Conservation (phyloP, 345 rosid genomes). For the Geranium rotundifolium region DNA sequence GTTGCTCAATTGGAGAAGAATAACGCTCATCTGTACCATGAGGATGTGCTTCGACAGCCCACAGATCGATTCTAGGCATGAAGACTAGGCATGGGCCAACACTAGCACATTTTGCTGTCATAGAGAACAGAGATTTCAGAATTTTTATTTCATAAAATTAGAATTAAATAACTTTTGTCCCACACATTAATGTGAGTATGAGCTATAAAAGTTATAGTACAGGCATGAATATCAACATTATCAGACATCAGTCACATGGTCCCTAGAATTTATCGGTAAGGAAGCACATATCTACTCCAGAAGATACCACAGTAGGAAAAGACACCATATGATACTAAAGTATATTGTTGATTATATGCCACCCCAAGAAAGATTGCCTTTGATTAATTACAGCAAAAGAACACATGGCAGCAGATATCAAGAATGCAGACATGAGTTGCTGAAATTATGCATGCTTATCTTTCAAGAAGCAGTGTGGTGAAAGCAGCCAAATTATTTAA, state of each 20-base stretch:
- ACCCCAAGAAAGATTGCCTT: no score
- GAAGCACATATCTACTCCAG: background rate
- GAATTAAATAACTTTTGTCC: background rate
- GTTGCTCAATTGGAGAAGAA: constrained; percentile 15
- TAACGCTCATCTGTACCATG: constrained; percentile 17
- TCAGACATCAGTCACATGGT: no score
- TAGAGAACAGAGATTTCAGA: constrained; percentile 17
- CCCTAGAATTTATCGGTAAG: no score
- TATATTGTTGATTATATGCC: no score
- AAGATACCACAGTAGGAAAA: background rate
- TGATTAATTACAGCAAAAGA: no score
- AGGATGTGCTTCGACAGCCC: constrained; percentile 57
- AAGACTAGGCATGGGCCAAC: constrained; percentile 49
- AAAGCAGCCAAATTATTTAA: background rate
- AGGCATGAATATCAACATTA: no score
- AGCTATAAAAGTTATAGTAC: background rate
- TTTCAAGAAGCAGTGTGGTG: background rate
- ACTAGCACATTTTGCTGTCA: constrained; percentile 82
- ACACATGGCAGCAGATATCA: no score
- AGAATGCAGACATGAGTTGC: no score
- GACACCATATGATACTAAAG: no score
- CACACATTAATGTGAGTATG: background rate
- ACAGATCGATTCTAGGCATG: constrained; percentile 92
- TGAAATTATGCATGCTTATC: background rate
- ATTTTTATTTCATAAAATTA: background rate